Base-by-base conservation (phyloP, 2,329 filamentous ascomycete species). In the Celoporthe dispersa region DNA sequence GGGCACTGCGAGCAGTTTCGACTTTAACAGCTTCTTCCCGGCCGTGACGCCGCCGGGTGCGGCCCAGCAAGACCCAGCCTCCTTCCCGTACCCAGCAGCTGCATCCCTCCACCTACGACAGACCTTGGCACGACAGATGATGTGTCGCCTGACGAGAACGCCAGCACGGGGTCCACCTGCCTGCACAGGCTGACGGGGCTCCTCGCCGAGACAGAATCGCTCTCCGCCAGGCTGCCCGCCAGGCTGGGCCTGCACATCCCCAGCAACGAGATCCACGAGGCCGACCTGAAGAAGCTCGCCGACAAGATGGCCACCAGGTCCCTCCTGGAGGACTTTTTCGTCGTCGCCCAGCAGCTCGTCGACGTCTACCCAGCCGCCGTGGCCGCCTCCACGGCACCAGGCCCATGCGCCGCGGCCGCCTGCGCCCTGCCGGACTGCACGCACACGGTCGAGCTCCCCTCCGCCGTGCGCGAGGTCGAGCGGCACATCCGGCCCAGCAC, bases 251-350 rank as follows among this genome's bases (percentile, higher is more conserved):
- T 77, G 25, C 78, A 78, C 62, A 39, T 79, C 11, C 71, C 80
- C 1, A 70, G 72, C 14, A 70, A 75, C 22, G 73, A 73, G 1
- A 61, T 72, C 16, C 39, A 79, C 2, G 71, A 75, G 1, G 70
- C 76, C 0, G 73, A 78, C 16, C 70, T 76, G 22, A 72, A 75
- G 14, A 57, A 69, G 12, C 73, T 77, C 8, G 71, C 75, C 0
- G 71, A 74, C 16, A 77, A 74, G 39, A 76, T 74, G 68, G 70
- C 75, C 28, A 63, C 76, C 7, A 75, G 76, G 33, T 68, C 63
- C 3, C 77, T 72, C 3, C 73, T 83, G 2, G 81, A 83, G 68
- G 73, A 75, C 22, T 71, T 82, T 16, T 79, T 83, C 33, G 73
- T 73, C 9, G 72, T 74, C 57, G 75, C 78, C 16, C 81, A 83